Percentiles rank a stretch among this genome's conserved stretches.
These are phyloP conservation scores for Galeopsis tetrahit DNA, from an alignment of 257 asterid species.

Conservation along the genomic window DNA sequence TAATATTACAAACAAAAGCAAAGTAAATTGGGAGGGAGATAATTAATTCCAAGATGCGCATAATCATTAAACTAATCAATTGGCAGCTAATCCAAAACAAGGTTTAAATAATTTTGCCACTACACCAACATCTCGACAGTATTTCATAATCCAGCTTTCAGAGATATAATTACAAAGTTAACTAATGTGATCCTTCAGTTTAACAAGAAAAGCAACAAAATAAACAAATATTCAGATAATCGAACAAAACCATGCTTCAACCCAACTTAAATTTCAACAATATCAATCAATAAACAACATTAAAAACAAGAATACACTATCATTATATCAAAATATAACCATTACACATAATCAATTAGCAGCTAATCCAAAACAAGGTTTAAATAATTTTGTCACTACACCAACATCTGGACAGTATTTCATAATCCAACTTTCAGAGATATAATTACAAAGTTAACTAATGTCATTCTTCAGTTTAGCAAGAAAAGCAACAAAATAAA, in stretches of 20 bases:
- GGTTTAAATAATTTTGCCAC: constrained; percentile 3
- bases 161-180: background rate
- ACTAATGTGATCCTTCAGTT: background rate
- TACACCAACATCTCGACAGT: constrained; percentile 6
- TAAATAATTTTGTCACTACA: background rate
- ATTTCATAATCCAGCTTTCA: background rate
- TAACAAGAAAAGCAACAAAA: constrained; percentile 26
- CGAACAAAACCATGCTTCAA: constrained; percentile 10
- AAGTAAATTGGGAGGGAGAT: too few species aligned
- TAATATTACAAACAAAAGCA: too few species aligned
- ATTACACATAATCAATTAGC: too few species aligned
- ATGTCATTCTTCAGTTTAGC: too few species aligned
- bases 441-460: too few species aligned
- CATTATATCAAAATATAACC: too few species aligned
- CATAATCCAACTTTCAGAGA: too few species aligned
- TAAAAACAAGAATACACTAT: too few species aligned
- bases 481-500: too few species aligned
- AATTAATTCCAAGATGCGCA: too few species aligned
- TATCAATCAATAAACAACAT: background rate
- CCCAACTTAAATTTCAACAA: background rate
- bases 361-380: background rate
- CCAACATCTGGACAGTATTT: too few species aligned
- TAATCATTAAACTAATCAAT: background rate
- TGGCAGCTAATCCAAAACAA: background rate
- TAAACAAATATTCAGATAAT: background rate